Evolutionary conservation across 225 moss, liverwort and hornwort species (phyloP), one percentile per base, ranked within the genome.

Genomic region (Pseudoscleropodium purum): DNA sequence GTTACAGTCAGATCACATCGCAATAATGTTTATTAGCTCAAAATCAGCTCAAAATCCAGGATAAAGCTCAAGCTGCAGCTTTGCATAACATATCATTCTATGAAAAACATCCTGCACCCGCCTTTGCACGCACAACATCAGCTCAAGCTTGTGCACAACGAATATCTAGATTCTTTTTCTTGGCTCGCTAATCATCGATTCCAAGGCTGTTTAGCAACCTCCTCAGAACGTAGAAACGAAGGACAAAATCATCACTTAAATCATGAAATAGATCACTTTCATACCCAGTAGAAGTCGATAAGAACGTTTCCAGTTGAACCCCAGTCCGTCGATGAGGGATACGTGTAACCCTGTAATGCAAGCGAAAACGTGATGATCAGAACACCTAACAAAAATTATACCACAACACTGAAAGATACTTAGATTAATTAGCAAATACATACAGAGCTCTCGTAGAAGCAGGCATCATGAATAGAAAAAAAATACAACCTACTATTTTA

Each of bases 271-370:
- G 25, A 79, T 59, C 60, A 25, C 33, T 52, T 67, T 83, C 86
- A 77, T 95, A 98, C 97, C 97, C 97, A 97, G 79, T 96, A 99
- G 84, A 99, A 96, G 91, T 97, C 99, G 11, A 97, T 92, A 59
- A 99, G 91, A 87, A 89, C 79, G 82, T 96, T 99, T 73, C 96
- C 99, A 33, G 95, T 96, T 82, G 97, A 96, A 79, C 97, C 97
- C 93, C 96, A 95, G 84, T 99, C 99, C 45, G 96, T 92, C 57
- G 94, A 96, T 60, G 97, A 96, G 75, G 97, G 97, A 45, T 91
- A 92, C 31, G 96, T 92, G 85, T 96, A 96, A 84, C 97, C 97
- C 98, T 98, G 90, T 39, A 78, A 89, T 59, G 81, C 54, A 81
- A 87, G 88, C 63, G 79, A 66, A 79, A 80, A 85, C 82, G 63